Evolutionary conservation across 2,329 filamentous ascomycete species (phyloP), one percentile per base, ranked within the genome.

Genomic region (Alternaria gansuensis): DNA sequence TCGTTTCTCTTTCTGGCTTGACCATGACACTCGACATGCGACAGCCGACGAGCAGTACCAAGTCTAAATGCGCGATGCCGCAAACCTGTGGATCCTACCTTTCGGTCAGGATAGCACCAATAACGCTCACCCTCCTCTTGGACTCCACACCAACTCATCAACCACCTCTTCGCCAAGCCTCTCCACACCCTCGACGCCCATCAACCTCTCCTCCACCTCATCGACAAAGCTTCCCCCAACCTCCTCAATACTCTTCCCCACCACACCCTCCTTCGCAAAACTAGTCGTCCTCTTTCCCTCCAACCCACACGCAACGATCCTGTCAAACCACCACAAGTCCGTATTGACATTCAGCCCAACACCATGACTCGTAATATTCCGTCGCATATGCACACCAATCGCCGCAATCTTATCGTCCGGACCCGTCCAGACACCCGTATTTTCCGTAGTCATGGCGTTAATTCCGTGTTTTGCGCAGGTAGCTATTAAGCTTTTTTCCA

Each of bases 281-380:
- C 87, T 93, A n/a, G 92, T 96, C 52, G 91, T 89, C 60, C 84
- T 82, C 79, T 90, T 91, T 24, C 90, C 93, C 61, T 89, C 87
- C 37, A 98, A 78, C 0, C 95, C 95, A 81, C 94, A 98, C 13
- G 93, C 90, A n/a, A 93, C 88, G 75, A 98, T 96, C 62, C 93
- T 84, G 24, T 84, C 81, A 70, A 86, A 89, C 85, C 86, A 91
- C 63, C 78, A 77, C 51, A 86, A 52, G 65, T 91, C 86, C 55
- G 89, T 87, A 64, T 81, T 79, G n/a, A 92, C 79, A 82, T 96
- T 92, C 75, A 97, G 75, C 2, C 91, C 93, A 33, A 96, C 83
- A 6, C 95, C 95, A 76, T 96, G 90, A 60, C 89, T 91, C 24
- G 89, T 93, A 36, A 98, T 85, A 77, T 96, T 88, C 44, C 94